A percentile compares a stretch with the other conserved stretches of the same genome.
These are phyloP conservation scores for Pseudocercospora ulei DNA, from an alignment of 2,329 filamentous ascomycete species.

Conservation along the genomic window DNA sequence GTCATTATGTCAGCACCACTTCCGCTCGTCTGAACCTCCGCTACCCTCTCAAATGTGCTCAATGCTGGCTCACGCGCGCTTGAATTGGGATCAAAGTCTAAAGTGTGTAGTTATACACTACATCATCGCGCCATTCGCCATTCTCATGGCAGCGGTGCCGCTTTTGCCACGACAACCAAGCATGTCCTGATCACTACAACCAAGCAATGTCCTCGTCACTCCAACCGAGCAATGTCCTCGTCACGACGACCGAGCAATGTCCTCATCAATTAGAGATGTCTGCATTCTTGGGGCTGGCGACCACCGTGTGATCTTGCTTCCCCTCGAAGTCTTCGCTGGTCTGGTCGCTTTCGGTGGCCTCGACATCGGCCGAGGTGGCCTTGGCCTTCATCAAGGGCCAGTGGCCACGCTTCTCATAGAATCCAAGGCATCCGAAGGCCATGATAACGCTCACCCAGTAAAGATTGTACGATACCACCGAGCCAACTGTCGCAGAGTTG, in stretches of 20 bases:
- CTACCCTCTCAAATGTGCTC: conserved; percentile 9
- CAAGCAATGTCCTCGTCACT: too few relatives aligned
- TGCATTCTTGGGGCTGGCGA: conserved; percentile 7
- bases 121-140: too few relatives aligned
- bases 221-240: too few relatives aligned
- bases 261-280: conserved; percentile 12
- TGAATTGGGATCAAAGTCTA: conserved; percentile 1
- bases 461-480: conserved; percentile 74
- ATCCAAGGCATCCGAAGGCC: conserved; percentile 56
- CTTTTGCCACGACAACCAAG: too few relatives aligned
- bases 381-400: conserved; percentile 40
- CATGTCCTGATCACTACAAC: too few relatives aligned
- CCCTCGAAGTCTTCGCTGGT: conserved; percentile 21
- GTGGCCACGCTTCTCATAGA: conserved; percentile 51
- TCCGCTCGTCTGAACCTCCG: too few relatives aligned
- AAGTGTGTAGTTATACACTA: too few relatives aligned
- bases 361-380: conserved; percentile 14
- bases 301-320: conserved; percentile 19
- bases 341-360: conserved; percentile 23
- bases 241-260: too few relatives aligned
- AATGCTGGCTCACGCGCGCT: conserved; percentile 2
- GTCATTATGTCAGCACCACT: too few relatives aligned
- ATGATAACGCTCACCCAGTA: conserved; percentile 69
- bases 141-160: too few relatives aligned
- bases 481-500: conserved; percentile 80